Base-by-base conservation (phyloP, 768 basidiomycete genomes). In the Lactifluus rugatus region DNA sequence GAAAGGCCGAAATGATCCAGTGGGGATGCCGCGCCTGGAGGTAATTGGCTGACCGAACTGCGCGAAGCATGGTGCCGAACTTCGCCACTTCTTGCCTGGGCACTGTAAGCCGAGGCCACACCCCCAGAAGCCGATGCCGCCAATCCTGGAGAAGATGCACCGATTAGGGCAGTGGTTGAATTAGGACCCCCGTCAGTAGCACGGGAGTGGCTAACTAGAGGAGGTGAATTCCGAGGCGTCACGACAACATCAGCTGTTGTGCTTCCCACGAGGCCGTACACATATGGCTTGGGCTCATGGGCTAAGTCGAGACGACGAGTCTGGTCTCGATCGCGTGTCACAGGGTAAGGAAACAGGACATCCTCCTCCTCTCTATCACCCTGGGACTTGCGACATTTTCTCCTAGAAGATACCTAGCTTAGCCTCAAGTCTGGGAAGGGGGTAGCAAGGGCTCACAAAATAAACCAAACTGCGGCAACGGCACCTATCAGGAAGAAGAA, bases 261-360 rank as follows among this genome's bases (percentile, higher is more conserved):
- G 25, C 46, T 51, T 13, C 61, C 63, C 50, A 64, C 63, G 25
- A 42, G 47, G 42, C 61, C 61, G 34, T 62, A 56, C 26, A 42
- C 36, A n/a, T 64, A 64, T 57, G 61, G 57, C 57, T 53, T 59
- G 13, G 61, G 55, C 48, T 62, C 61, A 41, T 37, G 41, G 26
- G 23, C 21, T 31, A 63, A 48, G 25, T 63, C 61, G 46, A 59
- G 44, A 31, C 50, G 48, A 16, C 45, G 44, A n/a, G 37, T 51
- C 14, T 41, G 61, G 37, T 53, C 47, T 28, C 61, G 46, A 32
- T 54, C 61, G 31, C 61, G 61, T 10, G 57, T 62, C 17, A 62
- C 61, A 26, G 63, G 63, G 32, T 58, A 64, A 14, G 63, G 63
- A 23, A 64, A 49, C 19, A 55, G 44, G 32, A 58, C 28, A 14